phyloP scores from a whole-genome alignment of 169 alveolate species.

The Theileria annulata region DNA sequence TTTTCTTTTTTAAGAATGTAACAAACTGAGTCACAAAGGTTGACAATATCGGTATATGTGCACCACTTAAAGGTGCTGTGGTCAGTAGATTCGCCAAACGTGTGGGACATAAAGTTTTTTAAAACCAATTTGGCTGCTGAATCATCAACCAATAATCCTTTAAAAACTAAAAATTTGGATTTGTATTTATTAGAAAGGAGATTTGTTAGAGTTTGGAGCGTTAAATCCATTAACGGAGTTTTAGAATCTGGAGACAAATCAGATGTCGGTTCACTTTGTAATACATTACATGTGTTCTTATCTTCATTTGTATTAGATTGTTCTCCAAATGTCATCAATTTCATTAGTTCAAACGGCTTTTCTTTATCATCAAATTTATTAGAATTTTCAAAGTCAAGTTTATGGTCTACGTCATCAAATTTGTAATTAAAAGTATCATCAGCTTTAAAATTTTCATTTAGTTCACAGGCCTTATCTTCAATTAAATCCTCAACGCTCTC shows the following conservation, averaged over 20 bases:
- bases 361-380: neutral
- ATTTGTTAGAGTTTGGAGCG: neutral
- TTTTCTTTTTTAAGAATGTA: conserved; percentile 62
- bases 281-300: neutral
- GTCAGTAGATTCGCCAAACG: conserved; percentile 18
- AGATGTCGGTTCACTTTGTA: neutral
- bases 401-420: neutral
- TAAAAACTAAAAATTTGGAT: conserved; percentile 41
- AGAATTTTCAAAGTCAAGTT: neutral
- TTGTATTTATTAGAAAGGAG: conserved; percentile 35
- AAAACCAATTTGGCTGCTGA: conserved; percentile 64
- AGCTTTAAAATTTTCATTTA: neutral
- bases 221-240: neutral
- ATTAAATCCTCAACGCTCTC: neutral
- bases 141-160: conserved; percentile 47
- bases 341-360: neutral
- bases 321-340: neutral
- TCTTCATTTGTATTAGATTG: neutral
- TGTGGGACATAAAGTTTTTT: conserved; percentile 44
- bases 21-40: conserved; percentile 68
- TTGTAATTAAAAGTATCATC: neutral
- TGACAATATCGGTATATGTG: conserved; percentile 67
- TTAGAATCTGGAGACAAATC: neutral
- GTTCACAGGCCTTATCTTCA: neutral
- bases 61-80: conserved; percentile 53